Conservation (phyloP, 2,329 filamentous ascomycete genomes). For the Chaetomium sp. region DNA sequence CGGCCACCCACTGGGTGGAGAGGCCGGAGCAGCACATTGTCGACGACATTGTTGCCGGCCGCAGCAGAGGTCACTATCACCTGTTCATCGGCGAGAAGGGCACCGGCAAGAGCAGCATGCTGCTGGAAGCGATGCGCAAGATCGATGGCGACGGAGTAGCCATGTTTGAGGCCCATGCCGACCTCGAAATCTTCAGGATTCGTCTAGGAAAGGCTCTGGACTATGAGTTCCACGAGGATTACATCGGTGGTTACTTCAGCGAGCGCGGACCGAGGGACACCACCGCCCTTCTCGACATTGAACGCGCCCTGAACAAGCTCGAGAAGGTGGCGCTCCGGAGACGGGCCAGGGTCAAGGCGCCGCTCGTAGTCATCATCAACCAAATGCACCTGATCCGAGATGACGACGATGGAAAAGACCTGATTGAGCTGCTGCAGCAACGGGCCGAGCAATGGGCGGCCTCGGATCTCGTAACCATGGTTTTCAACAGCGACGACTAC, state of each 20-base stretch:
- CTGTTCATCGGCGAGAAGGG: conserved; percentile 94
- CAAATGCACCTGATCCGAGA: conserved; percentile 89
- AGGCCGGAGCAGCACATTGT: conserved; percentile 81
- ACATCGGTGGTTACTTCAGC: conserved; percentile 93
- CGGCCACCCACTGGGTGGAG: conserved; percentile 73
- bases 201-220: conserved; percentile 91
- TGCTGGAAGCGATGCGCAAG: conserved; percentile 92
- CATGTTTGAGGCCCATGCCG: conserved; percentile 95
- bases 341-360: conserved; percentile 62
- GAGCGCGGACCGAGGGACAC: conserved; percentile 91
- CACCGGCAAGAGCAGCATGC: conserved; percentile 94
- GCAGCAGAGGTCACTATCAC: conserved; percentile 79
- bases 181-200: conserved; percentile 92
- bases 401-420: conserved; percentile 87
- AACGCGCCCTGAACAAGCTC: conserved; percentile 94
- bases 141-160: conserved; percentile 84
- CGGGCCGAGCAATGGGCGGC: conserved; percentile 96
- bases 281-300: conserved; percentile 90
- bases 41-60: conserved; percentile 78
- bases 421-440: conserved; percentile 93
- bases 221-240: conserved; percentile 97
- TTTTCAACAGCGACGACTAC: conserved; percentile 97
- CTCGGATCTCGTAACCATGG: conserved; percentile 82
- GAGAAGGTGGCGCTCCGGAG: conserved; percentile 88
- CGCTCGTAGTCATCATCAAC: conserved; percentile 92